Conservation (phyloP, 306 rosid genomes). For the Lathyrus oleraceus region DNA sequence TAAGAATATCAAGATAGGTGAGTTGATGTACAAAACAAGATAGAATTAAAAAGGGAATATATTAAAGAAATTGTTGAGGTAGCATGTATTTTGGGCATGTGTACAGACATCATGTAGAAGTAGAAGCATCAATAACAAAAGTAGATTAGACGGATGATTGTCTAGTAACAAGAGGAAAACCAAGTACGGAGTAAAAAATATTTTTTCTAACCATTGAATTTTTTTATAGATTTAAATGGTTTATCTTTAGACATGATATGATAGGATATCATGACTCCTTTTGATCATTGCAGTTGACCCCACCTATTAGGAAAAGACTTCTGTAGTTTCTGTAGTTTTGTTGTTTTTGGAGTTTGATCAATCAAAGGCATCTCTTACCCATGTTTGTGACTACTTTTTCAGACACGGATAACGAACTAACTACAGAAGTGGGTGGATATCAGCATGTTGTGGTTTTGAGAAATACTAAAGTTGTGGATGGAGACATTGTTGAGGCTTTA, state of each 20-base stretch:
- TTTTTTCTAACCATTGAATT: too few relatives aligned
- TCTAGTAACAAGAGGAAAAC: conserved; percentile 2
- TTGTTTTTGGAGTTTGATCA: conserved; percentile 1
- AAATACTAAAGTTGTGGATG: conserved; percentile 79
- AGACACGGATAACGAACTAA: conserved; percentile 82
- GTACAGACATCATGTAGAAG: background rate
- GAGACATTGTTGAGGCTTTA: conserved; percentile 64
- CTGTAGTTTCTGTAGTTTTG: background rate
- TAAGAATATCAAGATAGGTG: background rate
- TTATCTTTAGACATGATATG: conserved; percentile 2
- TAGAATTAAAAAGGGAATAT: background rate
- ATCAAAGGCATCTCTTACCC: conserved; percentile 31
- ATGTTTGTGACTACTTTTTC: conserved; percentile 30
- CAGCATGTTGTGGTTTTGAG: conserved; percentile 71
- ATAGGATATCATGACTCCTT: background rate
- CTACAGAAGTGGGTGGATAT: conserved; percentile 88
- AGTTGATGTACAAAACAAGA: background rate
- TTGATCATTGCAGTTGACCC: background rate
- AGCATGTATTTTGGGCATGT: conserved; percentile 1
- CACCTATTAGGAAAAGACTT: background rate
- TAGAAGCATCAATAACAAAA: background rate
- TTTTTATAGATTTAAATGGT: background rate
- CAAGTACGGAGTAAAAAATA: background rate
- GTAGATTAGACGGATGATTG: conserved; percentile 4
- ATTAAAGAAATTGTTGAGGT: background rate